Percentiles rank a stretch among this genome's conserved stretches.
Conservation (phyloP, 352 stramenopile species). For the Globisporangium paroecandrum region DNA sequence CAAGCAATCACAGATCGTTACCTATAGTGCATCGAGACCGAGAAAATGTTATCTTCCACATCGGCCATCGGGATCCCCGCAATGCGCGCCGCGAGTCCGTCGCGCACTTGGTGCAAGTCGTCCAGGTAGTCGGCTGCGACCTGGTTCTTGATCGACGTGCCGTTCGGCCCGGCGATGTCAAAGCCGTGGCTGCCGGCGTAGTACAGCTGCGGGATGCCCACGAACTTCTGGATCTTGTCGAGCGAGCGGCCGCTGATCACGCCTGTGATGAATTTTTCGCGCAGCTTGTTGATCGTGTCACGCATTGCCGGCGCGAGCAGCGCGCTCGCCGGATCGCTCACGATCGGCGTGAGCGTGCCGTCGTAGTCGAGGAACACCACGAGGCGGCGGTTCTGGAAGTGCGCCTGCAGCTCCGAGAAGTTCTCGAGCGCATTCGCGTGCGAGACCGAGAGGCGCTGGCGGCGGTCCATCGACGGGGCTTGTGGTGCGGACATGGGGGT, state of each 20-base stretch:
- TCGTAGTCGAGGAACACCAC: constrained; percentile 90
- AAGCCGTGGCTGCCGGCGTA: constrained; percentile 90
- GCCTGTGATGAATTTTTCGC: constrained; percentile 77
- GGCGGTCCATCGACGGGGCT: constrained; percentile 13
- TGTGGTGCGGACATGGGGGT: not conserved
- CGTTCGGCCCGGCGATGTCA: constrained; percentile 81
- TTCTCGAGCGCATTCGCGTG: constrained; percentile 74
- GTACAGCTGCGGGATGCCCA: constrained; percentile 84
- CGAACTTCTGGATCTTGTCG: constrained; percentile 87
- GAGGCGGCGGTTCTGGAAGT: constrained; percentile 55
- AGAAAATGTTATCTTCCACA: constrained; percentile 90
- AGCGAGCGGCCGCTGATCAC: constrained; percentile 86
- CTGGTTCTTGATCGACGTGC: constrained; percentile 81
- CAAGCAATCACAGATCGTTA: constrained; percentile 21
- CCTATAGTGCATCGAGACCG: constrained; percentile 87
- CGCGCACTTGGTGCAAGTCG: constrained; percentile 58
- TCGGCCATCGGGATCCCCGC: constrained; percentile 52
- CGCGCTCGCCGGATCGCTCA: constrained; percentile 80
- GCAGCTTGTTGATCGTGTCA: constrained; percentile 71
- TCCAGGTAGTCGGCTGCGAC: constrained; percentile 71
- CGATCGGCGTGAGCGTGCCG: constrained; percentile 87
- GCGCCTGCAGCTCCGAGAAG: constrained; percentile 50
- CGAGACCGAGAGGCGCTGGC: constrained; percentile 56
- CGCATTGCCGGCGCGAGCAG: constrained; percentile 64
- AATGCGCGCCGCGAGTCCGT: constrained; percentile 42